phyloP scores from a whole-genome alignment of 2,329 filamentous ascomycete species.

The Ceratocystis lukuohia region DNA sequence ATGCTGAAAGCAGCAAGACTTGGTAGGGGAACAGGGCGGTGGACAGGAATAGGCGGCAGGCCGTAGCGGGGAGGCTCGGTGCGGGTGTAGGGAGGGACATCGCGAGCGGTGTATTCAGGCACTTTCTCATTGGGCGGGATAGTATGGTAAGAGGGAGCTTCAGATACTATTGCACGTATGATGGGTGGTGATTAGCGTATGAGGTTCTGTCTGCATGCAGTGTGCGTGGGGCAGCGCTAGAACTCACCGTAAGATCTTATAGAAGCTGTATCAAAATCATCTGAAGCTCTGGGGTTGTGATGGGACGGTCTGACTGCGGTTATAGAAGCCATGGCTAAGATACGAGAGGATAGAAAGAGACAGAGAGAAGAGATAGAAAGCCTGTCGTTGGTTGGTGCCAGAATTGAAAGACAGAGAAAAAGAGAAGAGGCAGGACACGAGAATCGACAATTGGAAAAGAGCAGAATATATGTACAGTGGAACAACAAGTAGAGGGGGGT shows the following conservation, averaged over 20 bases:
- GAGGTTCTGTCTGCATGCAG: background rate
- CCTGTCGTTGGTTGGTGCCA: background rate
- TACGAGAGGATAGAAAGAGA: background rate
- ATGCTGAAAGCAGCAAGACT: constrained; percentile 42
- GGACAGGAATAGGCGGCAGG: constrained; percentile 38
- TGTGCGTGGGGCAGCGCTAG: background rate
- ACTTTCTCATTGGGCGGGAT: constrained; percentile 35
- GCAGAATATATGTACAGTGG: background rate
- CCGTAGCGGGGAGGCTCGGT: constrained; percentile 25
- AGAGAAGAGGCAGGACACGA: constrained; percentile 6
- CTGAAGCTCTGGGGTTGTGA: constrained; percentile 27
- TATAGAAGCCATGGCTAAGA: constrained; percentile 5
- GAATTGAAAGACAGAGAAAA: background rate
- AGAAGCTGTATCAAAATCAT: constrained; percentile 55
- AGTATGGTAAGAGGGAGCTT: constrained; percentile 51
- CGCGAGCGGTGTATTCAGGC: constrained; percentile 38
- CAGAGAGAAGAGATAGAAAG: background rate
- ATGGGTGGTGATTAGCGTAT: background rate
- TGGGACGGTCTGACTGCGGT: constrained; percentile 16
- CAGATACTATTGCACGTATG: constrained; percentile 37
- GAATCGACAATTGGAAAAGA: background rate
- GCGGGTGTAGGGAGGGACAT: constrained; percentile 19
- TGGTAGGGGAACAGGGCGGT: constrained; percentile 28
- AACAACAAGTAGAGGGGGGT: background rate
- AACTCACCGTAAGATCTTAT: constrained; percentile 51